Conservation (phyloP, 805 yeast genomes). For the Candida dajiaensis region DNA sequence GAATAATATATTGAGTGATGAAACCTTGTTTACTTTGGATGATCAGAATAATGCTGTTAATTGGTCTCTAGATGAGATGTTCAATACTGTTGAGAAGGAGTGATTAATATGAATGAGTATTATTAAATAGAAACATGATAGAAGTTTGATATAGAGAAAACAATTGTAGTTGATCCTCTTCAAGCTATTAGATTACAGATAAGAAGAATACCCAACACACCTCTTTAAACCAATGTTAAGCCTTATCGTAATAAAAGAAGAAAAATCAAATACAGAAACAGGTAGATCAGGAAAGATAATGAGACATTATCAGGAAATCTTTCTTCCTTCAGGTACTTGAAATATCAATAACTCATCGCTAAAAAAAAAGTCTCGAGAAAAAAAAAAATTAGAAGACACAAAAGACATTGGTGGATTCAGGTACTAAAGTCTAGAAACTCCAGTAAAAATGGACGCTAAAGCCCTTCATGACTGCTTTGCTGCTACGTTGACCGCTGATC, state of each 20-base stretch:
- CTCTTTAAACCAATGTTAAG: too few species aligned
- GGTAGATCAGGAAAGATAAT: too few species aligned
- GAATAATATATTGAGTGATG: slow-evolving; percentile 8
- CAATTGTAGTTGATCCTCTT: too few species aligned
- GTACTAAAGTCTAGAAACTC: background rate
- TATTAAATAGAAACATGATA: too few species aligned
- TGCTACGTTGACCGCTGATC: slow-evolving; percentile 70
- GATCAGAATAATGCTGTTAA: slow-evolving; percentile 3
- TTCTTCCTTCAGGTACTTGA: too few species aligned
- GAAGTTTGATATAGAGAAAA: too few species aligned
- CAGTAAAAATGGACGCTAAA: slow-evolving; percentile 53
- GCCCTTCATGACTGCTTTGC: slow-evolving; percentile 69
- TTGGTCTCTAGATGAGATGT: slow-evolving; percentile 2
- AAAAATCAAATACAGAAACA: too few species aligned
- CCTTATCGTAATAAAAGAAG: too few species aligned
- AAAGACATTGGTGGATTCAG: background rate
- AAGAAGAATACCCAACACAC: too few species aligned
- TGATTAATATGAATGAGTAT: slow-evolving; percentile 35
- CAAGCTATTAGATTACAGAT: too few species aligned
- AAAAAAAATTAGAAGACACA: background rate
- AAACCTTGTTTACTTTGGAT: slow-evolving; percentile 6
- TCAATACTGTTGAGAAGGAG: slow-evolving; percentile 25
- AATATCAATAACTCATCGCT: background rate
- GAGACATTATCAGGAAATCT: too few species aligned
- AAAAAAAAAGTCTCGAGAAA: background rate